Evolutionary conservation across 2,329 filamentous ascomycete species (phyloP).

Genomic region (Rosellinia necatrix): DNA sequence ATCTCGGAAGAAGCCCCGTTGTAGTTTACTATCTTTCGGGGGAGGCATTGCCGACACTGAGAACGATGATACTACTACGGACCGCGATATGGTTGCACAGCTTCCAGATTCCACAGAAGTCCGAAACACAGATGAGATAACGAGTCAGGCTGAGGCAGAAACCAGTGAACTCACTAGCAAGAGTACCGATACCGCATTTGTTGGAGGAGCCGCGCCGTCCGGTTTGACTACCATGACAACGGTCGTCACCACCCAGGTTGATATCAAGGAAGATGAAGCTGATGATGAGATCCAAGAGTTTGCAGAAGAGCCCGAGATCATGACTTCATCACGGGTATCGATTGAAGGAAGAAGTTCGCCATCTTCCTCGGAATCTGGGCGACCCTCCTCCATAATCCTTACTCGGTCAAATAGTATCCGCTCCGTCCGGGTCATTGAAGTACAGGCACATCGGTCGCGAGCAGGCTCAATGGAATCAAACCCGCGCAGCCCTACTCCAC

Average conservation of each 20-base stretch:
- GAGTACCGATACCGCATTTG: conserved; percentile 18
- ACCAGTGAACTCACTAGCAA: conserved; percentile 21
- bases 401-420: conserved; percentile 55
- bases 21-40: conserved; percentile 4
- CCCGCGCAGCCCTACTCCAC: conserved; percentile 36
- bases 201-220: conserved; percentile 22
- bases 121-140: too few relatives aligned
- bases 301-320: conserved; percentile 62
- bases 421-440: conserved; percentile 63
- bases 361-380: conserved; percentile 52
- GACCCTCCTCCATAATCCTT: conserved; percentile 46
- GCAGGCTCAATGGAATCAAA: conserved; percentile 53
- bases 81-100: neutral
- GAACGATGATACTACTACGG: neutral
- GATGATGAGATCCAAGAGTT: conserved; percentile 54
- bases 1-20: conserved; percentile 30
- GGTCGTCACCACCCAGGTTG: conserved; percentile 18
- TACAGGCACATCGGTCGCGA: conserved; percentile 57
- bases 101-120: conserved; percentile 1
- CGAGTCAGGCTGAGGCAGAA: conserved; percentile 14
- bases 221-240: conserved; percentile 17
- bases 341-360: conserved; percentile 57
- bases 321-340: conserved; percentile 62
- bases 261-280: conserved; percentile 36
- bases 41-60: neutral